A percentile compares a stretch with the other conserved stretches of the same genome.
These are phyloP conservation scores for Yueomyces sinensis DNA, from an alignment of 805 yeast genomes.

Conservation along the genomic window DNA sequence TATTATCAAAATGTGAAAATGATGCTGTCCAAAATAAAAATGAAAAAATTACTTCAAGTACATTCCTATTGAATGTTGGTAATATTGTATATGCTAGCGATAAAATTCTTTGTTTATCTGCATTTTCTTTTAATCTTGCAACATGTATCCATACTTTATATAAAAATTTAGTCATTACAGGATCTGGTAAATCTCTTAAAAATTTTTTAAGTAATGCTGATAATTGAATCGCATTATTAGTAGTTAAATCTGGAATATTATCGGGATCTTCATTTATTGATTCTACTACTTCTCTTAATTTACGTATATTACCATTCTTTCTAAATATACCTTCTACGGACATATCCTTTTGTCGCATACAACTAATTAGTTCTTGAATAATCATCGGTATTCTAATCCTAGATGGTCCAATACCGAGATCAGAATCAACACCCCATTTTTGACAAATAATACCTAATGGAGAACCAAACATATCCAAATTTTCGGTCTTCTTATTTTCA, in stretches of 20 bases:
- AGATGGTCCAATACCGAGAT: slow-evolving; percentile 71
- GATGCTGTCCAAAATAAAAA: slow-evolving; percentile 94
- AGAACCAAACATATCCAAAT: slow-evolving; percentile 56
- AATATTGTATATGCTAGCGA: slow-evolving; percentile 62
- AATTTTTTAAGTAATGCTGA: slow-evolving; percentile 90
- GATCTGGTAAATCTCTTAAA: slow-evolving; percentile 85
- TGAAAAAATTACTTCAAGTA: slow-evolving; percentile 71
- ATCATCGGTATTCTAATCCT: slow-evolving; percentile 72
- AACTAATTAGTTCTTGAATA: slow-evolving; percentile 72
- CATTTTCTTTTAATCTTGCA: slow-evolving; percentile 37
- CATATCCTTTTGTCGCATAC: slow-evolving; percentile 82
- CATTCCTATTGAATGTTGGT: slow-evolving; percentile 71
- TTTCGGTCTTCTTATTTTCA: slow-evolving; percentile 13
- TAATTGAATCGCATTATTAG: slow-evolving; percentile 78
- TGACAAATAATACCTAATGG: slow-evolving; percentile 56
- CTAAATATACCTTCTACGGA: slow-evolving; percentile 94
- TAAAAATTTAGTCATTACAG: slow-evolving; percentile 63
- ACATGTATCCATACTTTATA: slow-evolving; percentile 70
- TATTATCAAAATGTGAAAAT: slow-evolving; percentile 85
- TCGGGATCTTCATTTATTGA: slow-evolving; percentile 63
- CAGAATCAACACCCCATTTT: slow-evolving; percentile 70
- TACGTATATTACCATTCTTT: slow-evolving; percentile 86
- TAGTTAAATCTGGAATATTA: slow-evolving; percentile 52
- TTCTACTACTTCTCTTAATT: slow-evolving; percentile 59
- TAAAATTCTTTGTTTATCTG: slow-evolving; percentile 36